Percentiles rank a stretch among this genome's conserved stretches.
Evolutionary conservation across 306 rosid species (phyloP).

Genomic region (Prunus mume): DNA sequence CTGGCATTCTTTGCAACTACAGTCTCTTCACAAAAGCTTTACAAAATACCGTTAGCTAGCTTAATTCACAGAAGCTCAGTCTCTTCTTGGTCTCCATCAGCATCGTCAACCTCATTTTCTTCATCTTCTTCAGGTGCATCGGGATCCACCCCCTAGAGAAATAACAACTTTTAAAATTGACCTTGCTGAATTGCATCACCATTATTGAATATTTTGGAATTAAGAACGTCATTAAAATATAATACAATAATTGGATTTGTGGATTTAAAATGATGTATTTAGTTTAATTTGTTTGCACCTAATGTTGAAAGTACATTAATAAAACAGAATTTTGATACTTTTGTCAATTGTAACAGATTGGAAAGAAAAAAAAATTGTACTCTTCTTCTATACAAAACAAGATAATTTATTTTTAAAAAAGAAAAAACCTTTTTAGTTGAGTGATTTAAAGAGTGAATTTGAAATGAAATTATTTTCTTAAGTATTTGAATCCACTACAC

Average conservation of each 20-base stretch:
- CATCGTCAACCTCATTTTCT: conserved; percentile 94
- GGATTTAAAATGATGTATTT: background rate
- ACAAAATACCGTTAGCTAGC: conserved; percentile 2
- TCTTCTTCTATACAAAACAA: too few relatives aligned
- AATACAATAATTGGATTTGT: background rate
- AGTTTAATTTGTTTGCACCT: background rate
- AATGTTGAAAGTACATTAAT: too few relatives aligned
- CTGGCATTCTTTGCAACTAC: conserved; percentile 1
- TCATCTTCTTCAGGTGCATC: conserved; percentile 99
- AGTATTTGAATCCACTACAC: background rate
- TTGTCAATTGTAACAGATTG: too few relatives aligned
- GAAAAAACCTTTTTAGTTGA: background rate
- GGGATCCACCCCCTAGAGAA: conserved; percentile 81
- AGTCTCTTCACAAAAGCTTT: conserved; percentile 13
- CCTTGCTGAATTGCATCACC: conserved; percentile 3
- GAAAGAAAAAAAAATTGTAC: too few relatives aligned
- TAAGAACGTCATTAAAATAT: too few relatives aligned
- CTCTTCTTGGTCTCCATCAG: conserved; percentile 95
- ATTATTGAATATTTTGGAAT: background rate
- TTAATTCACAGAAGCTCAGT: conserved; percentile 62
- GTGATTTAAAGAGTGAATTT: background rate
- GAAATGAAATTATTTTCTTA: background rate
- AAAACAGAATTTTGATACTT: too few relatives aligned
- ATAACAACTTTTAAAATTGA: conserved; percentile 5
- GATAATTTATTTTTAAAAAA: too few relatives aligned